Conservation (phyloP, 176 grass and related monocot species). For the Zoysia pacifica region DNA sequence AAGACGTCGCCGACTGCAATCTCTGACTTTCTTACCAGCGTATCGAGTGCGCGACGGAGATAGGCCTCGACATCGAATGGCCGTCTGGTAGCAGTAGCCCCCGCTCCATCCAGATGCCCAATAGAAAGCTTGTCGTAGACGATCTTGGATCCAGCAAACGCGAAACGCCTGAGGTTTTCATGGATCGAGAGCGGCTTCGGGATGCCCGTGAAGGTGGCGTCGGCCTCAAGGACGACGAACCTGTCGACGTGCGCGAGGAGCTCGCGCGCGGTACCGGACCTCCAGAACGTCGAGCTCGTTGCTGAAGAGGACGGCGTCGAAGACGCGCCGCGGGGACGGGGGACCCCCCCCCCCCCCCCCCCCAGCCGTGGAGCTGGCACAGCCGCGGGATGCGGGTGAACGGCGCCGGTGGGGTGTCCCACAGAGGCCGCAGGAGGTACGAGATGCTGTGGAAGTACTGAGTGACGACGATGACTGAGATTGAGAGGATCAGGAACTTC, state of each 20-base stretch:
- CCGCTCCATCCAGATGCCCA: slow-evolving; percentile 8
- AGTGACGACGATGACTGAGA: slow-evolving; percentile 37
- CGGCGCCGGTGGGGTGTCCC: slow-evolving; percentile 76
- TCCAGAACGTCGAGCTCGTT: slow-evolving; percentile 92
- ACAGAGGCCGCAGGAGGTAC: slow-evolving; percentile 82
- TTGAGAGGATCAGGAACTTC: slow-evolving; percentile 51
- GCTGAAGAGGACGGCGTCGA: slow-evolving; percentile 85
- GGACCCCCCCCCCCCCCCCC: slow-evolving; percentile 22
- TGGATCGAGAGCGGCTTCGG: slow-evolving; percentile 63
- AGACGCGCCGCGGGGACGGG: slow-evolving; percentile 64
- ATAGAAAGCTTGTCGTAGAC: slow-evolving; percentile 66
- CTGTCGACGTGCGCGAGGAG: slow-evolving; percentile 70
- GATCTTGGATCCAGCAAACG: slow-evolving; percentile 69
- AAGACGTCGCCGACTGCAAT: slow-evolving; percentile 72
- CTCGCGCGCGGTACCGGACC: slow-evolving; percentile 62
- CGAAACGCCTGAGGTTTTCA: slow-evolving; percentile 56
- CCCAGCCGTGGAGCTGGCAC: slow-evolving; percentile 82
- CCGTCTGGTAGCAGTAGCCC: slow-evolving; percentile 1
- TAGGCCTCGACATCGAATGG: slow-evolving; percentile 72
- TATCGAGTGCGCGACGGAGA: slow-evolving; percentile 66
- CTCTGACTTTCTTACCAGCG: slow-evolving; percentile 65
- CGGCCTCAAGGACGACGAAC: slow-evolving; percentile 88
- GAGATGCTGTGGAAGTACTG: slow-evolving; percentile 63
- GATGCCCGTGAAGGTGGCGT: slow-evolving; percentile 81
- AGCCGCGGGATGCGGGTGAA: slow-evolving; percentile 77